phyloP scores from a whole-genome alignment of 768 basidiomycete genomes.

The Phaeotremella fagi region DNA sequence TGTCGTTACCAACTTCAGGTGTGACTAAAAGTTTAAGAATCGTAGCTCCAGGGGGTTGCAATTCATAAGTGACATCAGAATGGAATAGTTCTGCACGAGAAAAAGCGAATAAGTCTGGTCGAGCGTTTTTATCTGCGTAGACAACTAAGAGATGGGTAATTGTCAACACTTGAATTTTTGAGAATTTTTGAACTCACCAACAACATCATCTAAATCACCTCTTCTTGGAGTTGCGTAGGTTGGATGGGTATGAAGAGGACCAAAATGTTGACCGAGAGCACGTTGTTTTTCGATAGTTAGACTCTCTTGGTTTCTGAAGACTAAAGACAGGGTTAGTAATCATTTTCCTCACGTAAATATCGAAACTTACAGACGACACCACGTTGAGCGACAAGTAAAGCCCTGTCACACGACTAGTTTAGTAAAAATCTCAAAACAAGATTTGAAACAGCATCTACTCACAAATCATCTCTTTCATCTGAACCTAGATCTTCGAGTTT shows the following conservation, averaged over 20 bases:
- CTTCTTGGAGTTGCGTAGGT: conserved; percentile 69
- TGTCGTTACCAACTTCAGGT: conserved; percentile 71
- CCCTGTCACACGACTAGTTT: conserved; percentile 11
- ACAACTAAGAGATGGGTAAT: conserved; percentile 23
- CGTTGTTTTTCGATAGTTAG: conserved; percentile 42
- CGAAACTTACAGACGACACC: conserved; percentile 43
- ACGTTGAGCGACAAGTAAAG: conserved; percentile 43
- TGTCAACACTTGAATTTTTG: neutral
- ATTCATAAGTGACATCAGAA: conserved; percentile 75
- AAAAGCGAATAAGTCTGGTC: conserved; percentile 55
- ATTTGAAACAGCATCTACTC: conserved; percentile 1
- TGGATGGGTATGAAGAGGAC: conserved; percentile 68
- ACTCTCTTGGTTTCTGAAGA: conserved; percentile 43
- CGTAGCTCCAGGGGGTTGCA: conserved; percentile 61
- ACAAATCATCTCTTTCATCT: conserved; percentile 44
- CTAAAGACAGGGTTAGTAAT: conserved; percentile 4
- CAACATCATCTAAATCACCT: conserved; percentile 54
- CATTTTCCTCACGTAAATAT: neutral
- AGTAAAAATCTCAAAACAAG: neutral
- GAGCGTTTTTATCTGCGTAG: conserved; percentile 45
- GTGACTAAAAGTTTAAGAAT: conserved; percentile 69
- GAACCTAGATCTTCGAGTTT: conserved; percentile 40
- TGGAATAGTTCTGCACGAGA: conserved; percentile 75
- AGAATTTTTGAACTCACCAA: conserved; percentile 25
- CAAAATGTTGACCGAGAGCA: conserved; percentile 42